phyloP scores from a whole-genome alignment of 2,329 filamentous ascomycete species.

The Ceratocystis colombiana region DNA sequence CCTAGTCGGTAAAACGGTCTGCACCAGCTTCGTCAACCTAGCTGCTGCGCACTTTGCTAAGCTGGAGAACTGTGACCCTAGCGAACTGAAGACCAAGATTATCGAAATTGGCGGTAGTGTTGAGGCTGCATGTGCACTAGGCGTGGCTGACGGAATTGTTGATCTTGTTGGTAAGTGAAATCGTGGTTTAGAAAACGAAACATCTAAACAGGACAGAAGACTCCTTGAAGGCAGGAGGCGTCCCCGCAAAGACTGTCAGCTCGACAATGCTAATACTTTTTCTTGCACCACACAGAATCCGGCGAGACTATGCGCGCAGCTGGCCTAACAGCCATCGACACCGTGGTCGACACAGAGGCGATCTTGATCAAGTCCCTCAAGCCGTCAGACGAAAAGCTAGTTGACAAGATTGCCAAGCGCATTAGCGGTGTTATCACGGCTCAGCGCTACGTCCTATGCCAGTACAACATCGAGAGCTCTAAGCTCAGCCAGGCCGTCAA shows the following conservation, averaged over 20 bases:
- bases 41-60: conserved; percentile 72
- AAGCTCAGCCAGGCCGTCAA: conserved; percentile 56
- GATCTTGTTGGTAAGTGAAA: conserved; percentile 75
- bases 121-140: conserved; percentile 88
- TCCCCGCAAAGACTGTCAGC: too few relatives aligned
- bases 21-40: conserved; percentile 87
- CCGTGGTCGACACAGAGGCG: conserved; percentile 76
- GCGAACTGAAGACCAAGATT: conserved; percentile 60
- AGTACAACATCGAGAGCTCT: conserved; percentile 78
- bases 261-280: background rate
- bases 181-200: background rate
- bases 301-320: conserved; percentile 97
- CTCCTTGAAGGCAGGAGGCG: too few relatives aligned
- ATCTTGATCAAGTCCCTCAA: conserved; percentile 85
- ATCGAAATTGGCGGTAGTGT: conserved; percentile 94
- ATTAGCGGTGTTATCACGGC: conserved; percentile 93
- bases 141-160: conserved; percentile 92
- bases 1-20: conserved; percentile 83
- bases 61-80: conserved; percentile 49
- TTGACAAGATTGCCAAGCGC: conserved; percentile 73
- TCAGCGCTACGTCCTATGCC: conserved; percentile 86
- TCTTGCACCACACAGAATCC: conserved; percentile 53
- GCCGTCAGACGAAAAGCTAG: conserved; percentile 67
- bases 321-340: conserved; percentile 87
- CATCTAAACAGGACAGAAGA: background rate